Evolutionary conservation across 169 alveolate genomes (phyloP).

Genomic region (Plasmodium chabaudi): DNA sequence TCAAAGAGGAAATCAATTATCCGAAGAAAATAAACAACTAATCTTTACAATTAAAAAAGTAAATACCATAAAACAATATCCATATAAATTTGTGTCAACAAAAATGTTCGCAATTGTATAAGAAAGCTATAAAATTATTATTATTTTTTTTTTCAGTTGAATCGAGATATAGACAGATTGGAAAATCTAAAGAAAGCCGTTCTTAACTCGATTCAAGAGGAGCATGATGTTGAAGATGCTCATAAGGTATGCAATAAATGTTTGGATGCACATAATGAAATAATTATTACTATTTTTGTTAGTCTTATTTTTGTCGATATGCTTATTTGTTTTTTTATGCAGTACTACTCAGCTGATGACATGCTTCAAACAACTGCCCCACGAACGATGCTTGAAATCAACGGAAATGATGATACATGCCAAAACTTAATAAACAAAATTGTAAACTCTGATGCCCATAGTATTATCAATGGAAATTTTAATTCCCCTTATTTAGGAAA

Average conservation of each 20-base stretch:
- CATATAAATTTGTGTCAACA: neutral
- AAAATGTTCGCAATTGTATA: neutral
- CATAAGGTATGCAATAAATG: slow-evolving; percentile 38
- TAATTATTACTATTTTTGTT: neutral
- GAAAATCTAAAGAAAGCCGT: slow-evolving; percentile 88
- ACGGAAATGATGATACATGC: slow-evolving; percentile 73
- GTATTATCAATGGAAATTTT: slow-evolving; percentile 64
- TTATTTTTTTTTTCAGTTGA: slow-evolving; percentile 76
- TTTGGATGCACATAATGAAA: neutral
- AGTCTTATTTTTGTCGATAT: neutral
- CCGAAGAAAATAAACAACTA: slow-evolving; percentile 89
- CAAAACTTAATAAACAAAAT: slow-evolving; percentile 64
- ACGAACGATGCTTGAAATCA: slow-evolving; percentile 72
- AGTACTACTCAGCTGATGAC: slow-evolving; percentile 76
- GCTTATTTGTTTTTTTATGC: neutral
- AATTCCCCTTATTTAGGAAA: slow-evolving; percentile 63
- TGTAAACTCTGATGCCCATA: slow-evolving; percentile 67
- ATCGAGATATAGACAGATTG: slow-evolving; percentile 86
- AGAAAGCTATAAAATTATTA: neutral
- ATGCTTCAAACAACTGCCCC: slow-evolving; percentile 76
- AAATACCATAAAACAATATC: neutral
- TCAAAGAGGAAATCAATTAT: slow-evolving; percentile 88
- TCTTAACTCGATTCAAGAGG: slow-evolving; percentile 88
- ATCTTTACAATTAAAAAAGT: slow-evolving; percentile 85
- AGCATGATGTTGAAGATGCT: slow-evolving; percentile 77